Evolutionary conservation across 495 filamentous ascomycete species (phyloP), one percentile per base, ranked within the genome.

Genomic region (Penicillium longicatenatum): DNA sequence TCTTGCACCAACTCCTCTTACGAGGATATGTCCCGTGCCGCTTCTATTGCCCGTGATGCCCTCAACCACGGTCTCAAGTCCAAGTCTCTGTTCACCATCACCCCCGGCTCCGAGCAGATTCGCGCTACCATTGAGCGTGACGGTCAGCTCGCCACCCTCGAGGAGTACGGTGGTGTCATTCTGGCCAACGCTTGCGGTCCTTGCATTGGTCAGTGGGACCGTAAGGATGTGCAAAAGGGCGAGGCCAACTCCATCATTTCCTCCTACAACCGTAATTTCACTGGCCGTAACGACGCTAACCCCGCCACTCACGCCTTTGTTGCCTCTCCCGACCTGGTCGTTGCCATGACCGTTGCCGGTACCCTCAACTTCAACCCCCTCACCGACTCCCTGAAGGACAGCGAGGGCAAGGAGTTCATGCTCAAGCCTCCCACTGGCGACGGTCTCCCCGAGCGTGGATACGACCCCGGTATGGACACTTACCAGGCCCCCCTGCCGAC

Each of bases 1-100:
- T 98, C 94, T 70, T 99, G 94, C 89, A 99, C 94, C 65, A 99
- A 99, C 85, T 96, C 92, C 43, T 97, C 93, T 26, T 99, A 99
- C 75, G 95, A 99, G 81, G 94, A 99, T 70, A 98, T 99, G 94
- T 90, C 87, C 65, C 91, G 95, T 61, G 90, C 86, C 68, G 94
- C 94, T 52, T 91, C 92, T 33, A 98, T 99, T 73, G 95, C 93
- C 50, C 90, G 87, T 56, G 92, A 99, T 75, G 95, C 95, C 64
- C 83, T 97, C 56, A 76, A 93, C 78, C 93, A 97, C 71, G 95
- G 94, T 61, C 59, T 98, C 70, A 97, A 96, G 83, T 84, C 95
- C 63, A 96, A 96, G 85, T 82, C 91, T 67, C 78, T 90, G 66
- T 98, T 98, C 82, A 90, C 90, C 67, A 89, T 98, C 61, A 97